Evolutionary conservation across 306 rosid genomes (phyloP).

Genomic region (Comarum palustre): DNA sequence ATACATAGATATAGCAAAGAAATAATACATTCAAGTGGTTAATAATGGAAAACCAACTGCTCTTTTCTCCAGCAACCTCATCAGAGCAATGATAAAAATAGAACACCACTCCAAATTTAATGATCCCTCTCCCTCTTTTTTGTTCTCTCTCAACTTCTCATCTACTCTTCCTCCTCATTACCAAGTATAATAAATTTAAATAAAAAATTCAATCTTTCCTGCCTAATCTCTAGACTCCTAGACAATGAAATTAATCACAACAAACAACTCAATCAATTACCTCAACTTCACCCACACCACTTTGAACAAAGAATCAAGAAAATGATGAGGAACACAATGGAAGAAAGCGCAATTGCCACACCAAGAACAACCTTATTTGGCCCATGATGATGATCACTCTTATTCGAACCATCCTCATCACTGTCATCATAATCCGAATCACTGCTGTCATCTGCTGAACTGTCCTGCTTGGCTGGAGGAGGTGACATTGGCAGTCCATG

Average conservation of each 20-base stretch:
- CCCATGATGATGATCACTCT: slow-evolving; percentile 56
- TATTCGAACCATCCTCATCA: slow-evolving; percentile 29
- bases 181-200: slow-evolving; percentile 35
- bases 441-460: slow-evolving; percentile 49
- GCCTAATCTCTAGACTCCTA: slow-evolving; percentile 36
- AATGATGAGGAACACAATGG: slow-evolving; percentile 69
- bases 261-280: not conserved
- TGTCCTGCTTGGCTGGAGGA: slow-evolving; percentile 57
- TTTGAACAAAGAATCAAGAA: slow-evolving; percentile 65
- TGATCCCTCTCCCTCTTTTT: slow-evolving; percentile 23
- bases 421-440: slow-evolving; percentile 56
- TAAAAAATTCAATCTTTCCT: slow-evolving; percentile 26
- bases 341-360: slow-evolving; percentile 79
- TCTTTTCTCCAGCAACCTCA: slow-evolving; percentile 31
- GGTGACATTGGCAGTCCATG: slow-evolving; percentile 81
- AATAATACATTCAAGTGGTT: slow-evolving; percentile 21
- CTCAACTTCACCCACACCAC: slow-evolving; percentile 57
- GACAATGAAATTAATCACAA: slow-evolving; percentile 10
- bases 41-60: slow-evolving; percentile 28
- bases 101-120: slow-evolving; percentile 31
- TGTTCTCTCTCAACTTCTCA: not conserved
- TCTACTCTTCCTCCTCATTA: slow-evolving; percentile 30
- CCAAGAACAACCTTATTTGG: slow-evolving; percentile 87
- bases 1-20: slow-evolving; percentile 20
- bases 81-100: slow-evolving; percentile 29